phyloP scores from a whole-genome alignment of 1,284 basidiomycete species.

The Apiotrichum laibachii region DNA sequence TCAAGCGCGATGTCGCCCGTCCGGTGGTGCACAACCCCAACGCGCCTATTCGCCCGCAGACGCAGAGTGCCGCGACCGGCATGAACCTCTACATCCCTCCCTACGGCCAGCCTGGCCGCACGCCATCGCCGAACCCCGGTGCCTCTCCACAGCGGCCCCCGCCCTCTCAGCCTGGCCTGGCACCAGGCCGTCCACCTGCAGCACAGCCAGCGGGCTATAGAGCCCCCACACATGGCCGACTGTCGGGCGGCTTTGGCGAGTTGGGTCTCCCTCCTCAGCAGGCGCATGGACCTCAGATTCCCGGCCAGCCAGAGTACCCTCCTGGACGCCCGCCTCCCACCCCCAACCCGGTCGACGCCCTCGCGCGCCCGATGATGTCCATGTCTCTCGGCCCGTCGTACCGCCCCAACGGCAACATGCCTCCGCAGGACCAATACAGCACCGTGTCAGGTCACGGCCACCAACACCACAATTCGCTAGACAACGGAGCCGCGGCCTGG shows the following conservation, averaged over 20 bases:
- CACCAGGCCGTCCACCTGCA: slow-evolving; percentile 5
- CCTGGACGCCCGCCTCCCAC: slow-evolving; percentile 10
- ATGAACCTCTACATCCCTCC: slow-evolving; percentile 49
- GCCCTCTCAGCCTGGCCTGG: not conserved
- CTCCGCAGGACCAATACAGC: not conserved
- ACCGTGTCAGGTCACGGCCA: slow-evolving; percentile 9
- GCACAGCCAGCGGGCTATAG: not conserved
- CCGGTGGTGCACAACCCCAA: slow-evolving; percentile 27
- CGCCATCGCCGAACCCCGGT: slow-evolving; percentile 1
- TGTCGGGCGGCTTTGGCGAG: slow-evolving; percentile 33
- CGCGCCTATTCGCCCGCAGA: slow-evolving; percentile 21
- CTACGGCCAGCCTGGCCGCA: slow-evolving; percentile 30
- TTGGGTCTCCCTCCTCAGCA: slow-evolving; percentile 41
- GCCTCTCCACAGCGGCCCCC: not conserved
- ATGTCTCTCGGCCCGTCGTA: slow-evolving; percentile 37
- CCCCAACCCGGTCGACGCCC: slow-evolving; percentile 24
- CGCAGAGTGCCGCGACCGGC: slow-evolving; percentile 42
- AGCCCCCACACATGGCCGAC: not conserved
- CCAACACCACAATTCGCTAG: slow-evolving; percentile 38
- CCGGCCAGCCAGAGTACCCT: slow-evolving; percentile 20
- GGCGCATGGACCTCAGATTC: not conserved
- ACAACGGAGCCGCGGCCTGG: slow-evolving; percentile 33
- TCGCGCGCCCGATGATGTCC: slow-evolving; percentile 38
- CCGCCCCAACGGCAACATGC: not conserved
- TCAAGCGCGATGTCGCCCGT: slow-evolving; percentile 43